These are phyloP conservation scores for Stachybotrys echinatus DNA, from an alignment of 2,329 filamentous ascomycete species.

Conservation along the genomic window DNA sequence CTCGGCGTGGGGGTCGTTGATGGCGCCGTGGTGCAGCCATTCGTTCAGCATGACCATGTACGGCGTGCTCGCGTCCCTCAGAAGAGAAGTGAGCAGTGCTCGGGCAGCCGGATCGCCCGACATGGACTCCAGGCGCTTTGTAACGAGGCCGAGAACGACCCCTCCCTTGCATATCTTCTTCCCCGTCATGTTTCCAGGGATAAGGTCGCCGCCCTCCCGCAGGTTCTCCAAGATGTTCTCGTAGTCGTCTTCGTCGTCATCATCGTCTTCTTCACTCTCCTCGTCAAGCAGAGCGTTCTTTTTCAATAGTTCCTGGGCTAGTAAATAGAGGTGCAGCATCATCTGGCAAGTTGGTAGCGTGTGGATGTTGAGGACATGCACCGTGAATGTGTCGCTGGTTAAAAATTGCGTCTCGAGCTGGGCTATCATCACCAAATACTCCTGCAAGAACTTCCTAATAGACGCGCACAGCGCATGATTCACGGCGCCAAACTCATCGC, in stretches of 20 bases:
- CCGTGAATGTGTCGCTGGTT: constrained; percentile 81
- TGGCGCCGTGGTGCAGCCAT: constrained; percentile 94
- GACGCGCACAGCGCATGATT: constrained; percentile 96
- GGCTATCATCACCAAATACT: constrained; percentile 88
- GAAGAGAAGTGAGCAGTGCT: constrained; percentile 70
- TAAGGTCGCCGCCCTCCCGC: constrained; percentile 77
- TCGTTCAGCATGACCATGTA: constrained; percentile 99
- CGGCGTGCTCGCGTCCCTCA: constrained; percentile 84
- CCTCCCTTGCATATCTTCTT: constrained; percentile 98
- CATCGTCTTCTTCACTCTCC: constrained; percentile 63
- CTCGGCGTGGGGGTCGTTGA: constrained; percentile 88
- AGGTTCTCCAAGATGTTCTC: constrained; percentile 91
- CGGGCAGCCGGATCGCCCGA: constrained; percentile 89
- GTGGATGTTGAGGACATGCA: constrained; percentile 90
- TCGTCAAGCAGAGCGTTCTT: constrained; percentile 85
- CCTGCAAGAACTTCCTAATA: constrained; percentile 83
- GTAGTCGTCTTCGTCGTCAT: constrained; percentile 75
- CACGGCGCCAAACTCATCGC: constrained; percentile 88
- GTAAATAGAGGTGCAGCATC: constrained; percentile 81
- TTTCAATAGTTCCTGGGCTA: constrained; percentile 82
- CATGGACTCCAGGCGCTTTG: constrained; percentile 78
- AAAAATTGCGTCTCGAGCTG: constrained; percentile 92
- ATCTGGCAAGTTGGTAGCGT: constrained; percentile 87
- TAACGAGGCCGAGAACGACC: constrained; percentile 83
- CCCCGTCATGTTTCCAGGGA: constrained; percentile 70